A percentile compares a stretch with the other conserved stretches of the same genome.
Evolutionary conservation across 495 filamentous ascomycete species (phyloP).

Genomic region (Xylaria venustula): DNA sequence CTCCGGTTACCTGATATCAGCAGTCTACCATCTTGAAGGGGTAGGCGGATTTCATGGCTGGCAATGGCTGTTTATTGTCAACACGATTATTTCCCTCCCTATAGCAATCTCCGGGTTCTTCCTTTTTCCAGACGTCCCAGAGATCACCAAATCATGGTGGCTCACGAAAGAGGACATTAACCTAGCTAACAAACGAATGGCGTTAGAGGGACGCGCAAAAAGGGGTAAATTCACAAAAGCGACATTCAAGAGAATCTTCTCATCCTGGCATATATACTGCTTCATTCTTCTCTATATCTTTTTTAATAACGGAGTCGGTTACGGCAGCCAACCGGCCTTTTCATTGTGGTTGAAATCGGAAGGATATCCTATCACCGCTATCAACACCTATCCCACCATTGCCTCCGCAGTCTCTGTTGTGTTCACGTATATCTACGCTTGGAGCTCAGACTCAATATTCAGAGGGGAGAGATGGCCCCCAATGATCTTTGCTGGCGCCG

Average conservation of each 20-base stretch:
- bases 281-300: conserved; percentile 38
- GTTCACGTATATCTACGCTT: conserved; percentile 40
- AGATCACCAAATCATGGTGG: conserved; percentile 56
- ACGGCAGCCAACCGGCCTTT: conserved; percentile 34
- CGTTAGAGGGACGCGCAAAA: conserved; percentile 40
- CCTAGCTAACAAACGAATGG: conserved; percentile 45
- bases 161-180: conserved; percentile 38
- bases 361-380: conserved; percentile 32
- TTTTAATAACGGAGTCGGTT: conserved; percentile 33
- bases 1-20: conserved; percentile 59
- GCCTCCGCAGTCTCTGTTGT: conserved; percentile 43
- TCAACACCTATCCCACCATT: conserved; percentile 48
- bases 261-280: conserved; percentile 44
- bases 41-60: conserved; percentile 44
- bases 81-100: conserved; percentile 45
- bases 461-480: conserved; percentile 56
- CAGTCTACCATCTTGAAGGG: conserved; percentile 56
- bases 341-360: conserved; percentile 37
- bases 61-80: conserved; percentile 54
- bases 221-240: conserved; percentile 36
- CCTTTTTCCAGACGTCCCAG: conserved; percentile 59
- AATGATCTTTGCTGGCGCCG: conserved; percentile 38
- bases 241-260: conserved; percentile 41
- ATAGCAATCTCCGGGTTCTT: conserved; percentile 57
- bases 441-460: conserved; percentile 51